Evolutionary conservation across 1,284 basidiomycete genomes (phyloP).

Genomic region (Fomitopsis pinicola): DNA sequence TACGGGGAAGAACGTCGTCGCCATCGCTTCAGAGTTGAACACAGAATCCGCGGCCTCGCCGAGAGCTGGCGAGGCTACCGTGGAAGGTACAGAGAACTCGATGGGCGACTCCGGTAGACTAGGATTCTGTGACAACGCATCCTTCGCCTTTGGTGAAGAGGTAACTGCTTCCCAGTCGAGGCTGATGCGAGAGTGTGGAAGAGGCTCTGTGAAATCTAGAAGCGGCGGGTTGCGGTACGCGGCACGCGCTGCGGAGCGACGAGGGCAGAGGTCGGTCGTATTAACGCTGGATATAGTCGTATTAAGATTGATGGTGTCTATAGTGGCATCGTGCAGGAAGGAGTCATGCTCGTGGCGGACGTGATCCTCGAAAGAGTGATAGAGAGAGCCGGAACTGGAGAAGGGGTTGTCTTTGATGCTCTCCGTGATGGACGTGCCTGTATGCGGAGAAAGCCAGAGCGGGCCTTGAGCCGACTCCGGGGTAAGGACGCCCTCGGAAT

Average conservation of each 20-base stretch:
- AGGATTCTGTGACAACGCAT: not conserved
- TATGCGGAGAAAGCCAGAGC: not conserved
- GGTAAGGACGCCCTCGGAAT: conserved; percentile 7
- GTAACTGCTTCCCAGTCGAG: not conserved
- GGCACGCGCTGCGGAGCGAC: not conserved
- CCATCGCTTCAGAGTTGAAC: conserved; percentile 11
- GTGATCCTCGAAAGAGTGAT: not conserved
- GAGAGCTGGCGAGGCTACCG: not conserved
- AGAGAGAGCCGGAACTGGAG: not conserved
- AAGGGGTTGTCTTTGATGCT: not conserved
- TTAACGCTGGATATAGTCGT: not conserved
- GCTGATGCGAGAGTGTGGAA: not conserved
- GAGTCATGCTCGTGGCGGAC: not conserved
- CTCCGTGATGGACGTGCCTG: not conserved
- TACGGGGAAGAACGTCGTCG: conserved; percentile 6
- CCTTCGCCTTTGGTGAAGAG: not conserved
- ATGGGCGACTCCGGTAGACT: not conserved
- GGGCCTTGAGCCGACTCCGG: conserved; percentile 2
- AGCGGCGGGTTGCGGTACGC: not conserved
- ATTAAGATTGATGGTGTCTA: not conserved
- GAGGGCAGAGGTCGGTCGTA: not conserved
- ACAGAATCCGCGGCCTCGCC: not conserved
- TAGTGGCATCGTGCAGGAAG: conserved; percentile 1
- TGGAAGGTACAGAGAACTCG: not conserved
- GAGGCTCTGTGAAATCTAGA: conserved; percentile 3